Evolutionary conservation across 129 eudicot genomes (phyloP), one percentile per base, ranked within the genome.

Genomic region (carrot (Daucus carota)): DNA sequence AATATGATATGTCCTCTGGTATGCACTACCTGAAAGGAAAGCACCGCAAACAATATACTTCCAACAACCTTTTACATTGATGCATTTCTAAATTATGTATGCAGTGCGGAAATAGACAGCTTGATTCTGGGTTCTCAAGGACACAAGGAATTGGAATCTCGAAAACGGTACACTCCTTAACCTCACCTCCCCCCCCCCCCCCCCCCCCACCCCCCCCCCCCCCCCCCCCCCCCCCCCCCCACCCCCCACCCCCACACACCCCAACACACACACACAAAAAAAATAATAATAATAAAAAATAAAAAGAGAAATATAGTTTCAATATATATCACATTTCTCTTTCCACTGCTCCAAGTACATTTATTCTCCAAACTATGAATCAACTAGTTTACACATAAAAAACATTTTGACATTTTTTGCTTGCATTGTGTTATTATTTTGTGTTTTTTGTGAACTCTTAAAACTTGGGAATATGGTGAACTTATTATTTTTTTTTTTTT

Each of bases 41-140:
- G 13, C 70, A 31, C 36, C 31, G 41, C 31, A 65, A 31, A 65
- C 20, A 28, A 63, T 28, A 28, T 65, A 33, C 70, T 65, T 65
- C 38, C 40, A 26, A 3, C 18, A 65, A 17, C n/a, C 41, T 28
- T 32, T 28, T 65, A 32, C 11, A 33, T 28, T 24, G 3, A 38
- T 44, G n/a, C 32, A 16, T 66, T 72, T 38, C 26, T 17, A 65
- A 18, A 18, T 18, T 81, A 40, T 76, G 28, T 63, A 74, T 70
- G 80, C 84, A 90, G 96, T 77, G 74, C 44, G 24, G 96, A 87
- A 65, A 74, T 88, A 13, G 90, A 87, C 74, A 77, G 83, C 85
- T 78, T 87, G 17, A 72, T 80, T 72, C 85, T 81, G 65, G 92
- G 77, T 73, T 82, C 86, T 63, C 90, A 88, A 70, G 75, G 80